Conservation (phyloP, 2,329 filamentous ascomycete genomes). For the Diaporthe capsici region DNA sequence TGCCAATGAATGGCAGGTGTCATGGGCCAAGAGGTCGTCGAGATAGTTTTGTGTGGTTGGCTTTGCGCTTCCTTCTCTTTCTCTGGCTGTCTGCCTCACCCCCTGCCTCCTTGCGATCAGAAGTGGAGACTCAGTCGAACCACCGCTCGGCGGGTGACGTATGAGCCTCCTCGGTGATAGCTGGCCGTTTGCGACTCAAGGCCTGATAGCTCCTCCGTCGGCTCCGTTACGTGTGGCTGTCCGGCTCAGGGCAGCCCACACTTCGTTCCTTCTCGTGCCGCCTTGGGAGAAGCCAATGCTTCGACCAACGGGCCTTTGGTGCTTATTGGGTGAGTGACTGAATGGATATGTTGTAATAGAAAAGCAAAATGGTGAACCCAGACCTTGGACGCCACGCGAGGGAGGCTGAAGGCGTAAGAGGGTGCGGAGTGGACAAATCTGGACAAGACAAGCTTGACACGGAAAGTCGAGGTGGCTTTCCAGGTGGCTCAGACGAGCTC, state of each 20-base stretch:
- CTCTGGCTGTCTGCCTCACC: conserved; percentile 29
- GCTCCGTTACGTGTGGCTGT: conserved; percentile 1
- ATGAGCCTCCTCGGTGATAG: conserved; percentile 23
- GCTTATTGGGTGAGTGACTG: not conserved
- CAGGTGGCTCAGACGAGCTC: conserved; percentile 38
- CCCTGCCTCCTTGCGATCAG: conserved; percentile 31
- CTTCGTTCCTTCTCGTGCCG: not conserved
- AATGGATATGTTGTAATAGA: conserved; percentile 14
- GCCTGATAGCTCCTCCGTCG: conserved; percentile 21
- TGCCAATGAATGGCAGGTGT: conserved; percentile 51
- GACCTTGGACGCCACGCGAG: conserved; percentile 26
- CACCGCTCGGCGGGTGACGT: conserved; percentile 21
- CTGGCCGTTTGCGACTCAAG: conserved; percentile 12
- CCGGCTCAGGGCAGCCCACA: not conserved
- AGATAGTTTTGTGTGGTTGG: conserved; percentile 11
- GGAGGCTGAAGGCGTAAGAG: conserved; percentile 12
- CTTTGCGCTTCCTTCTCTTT: conserved; percentile 33
- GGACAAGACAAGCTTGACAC: conserved; percentile 32
- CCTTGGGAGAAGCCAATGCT: conserved; percentile 4
- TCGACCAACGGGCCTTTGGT: conserved; percentile 8
- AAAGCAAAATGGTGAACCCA: conserved; percentile 13
- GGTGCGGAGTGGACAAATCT: conserved; percentile 23
- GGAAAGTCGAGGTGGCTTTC: conserved; percentile 39
- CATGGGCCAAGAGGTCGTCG: conserved; percentile 20
- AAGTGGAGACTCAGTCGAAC: conserved; percentile 26